phyloP scores from a whole-genome alignment of 805 yeast species.

The Saturnispora quitensis region DNA sequence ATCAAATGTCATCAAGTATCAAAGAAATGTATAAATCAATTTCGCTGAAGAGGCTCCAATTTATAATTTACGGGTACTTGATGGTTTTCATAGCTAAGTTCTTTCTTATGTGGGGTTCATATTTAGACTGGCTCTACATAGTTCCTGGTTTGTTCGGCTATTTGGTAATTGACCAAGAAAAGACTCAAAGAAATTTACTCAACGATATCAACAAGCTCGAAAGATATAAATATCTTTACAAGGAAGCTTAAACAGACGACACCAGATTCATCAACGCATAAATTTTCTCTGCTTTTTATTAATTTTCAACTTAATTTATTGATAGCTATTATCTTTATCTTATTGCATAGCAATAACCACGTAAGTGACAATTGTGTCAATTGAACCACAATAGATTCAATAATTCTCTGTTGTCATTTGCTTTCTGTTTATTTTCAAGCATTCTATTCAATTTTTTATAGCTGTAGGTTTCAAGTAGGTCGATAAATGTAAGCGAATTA shows the following conservation, averaged over 20 bases:
- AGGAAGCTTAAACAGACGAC: slow-evolving; percentile 20
- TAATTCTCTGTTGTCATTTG: slow-evolving; percentile 1
- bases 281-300: background rate
- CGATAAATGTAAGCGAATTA: slow-evolving; percentile 6
- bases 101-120: background rate
- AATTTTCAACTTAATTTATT: too few species aligned
- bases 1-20: slow-evolving; percentile 2
- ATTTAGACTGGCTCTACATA: slow-evolving; percentile 19
- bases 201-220: slow-evolving; percentile 17
- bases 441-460: slow-evolving; percentile 8
- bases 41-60: background rate
- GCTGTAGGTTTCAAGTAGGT: slow-evolving; percentile 4
- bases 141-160: slow-evolving; percentile 21
- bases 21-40: slow-evolving; percentile 3
- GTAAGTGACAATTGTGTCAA: slow-evolving; percentile 3
- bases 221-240: slow-evolving; percentile 22
- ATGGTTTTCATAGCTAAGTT: slow-evolving; percentile 10
- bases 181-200: slow-evolving; percentile 16
- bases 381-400: slow-evolving; percentile 14
- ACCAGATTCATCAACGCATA: background rate
- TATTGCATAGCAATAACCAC: too few species aligned
- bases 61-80: slow-evolving; percentile 1
- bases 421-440: background rate
- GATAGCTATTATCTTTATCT: too few species aligned
- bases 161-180: slow-evolving; percentile 14